phyloP scores from a whole-genome alignment of 2,329 filamentous ascomycete genomes.

The Trichoderma koningiopsis region DNA sequence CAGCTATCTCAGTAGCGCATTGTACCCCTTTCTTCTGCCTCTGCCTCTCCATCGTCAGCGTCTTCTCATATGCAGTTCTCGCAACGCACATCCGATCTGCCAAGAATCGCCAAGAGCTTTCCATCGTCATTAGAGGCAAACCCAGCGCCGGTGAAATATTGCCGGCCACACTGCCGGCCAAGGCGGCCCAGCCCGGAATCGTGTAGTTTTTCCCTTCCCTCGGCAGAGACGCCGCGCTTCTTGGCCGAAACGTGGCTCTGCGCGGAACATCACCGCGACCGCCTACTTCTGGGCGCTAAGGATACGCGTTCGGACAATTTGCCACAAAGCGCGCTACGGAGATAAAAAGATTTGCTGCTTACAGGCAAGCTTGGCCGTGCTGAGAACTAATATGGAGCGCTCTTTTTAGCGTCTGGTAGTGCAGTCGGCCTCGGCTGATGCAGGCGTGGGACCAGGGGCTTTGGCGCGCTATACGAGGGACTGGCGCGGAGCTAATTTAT shows the following conservation, averaged over 20 bases:
- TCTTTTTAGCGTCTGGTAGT: not conserved
- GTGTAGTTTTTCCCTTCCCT: not conserved
- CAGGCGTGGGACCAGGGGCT: not conserved
- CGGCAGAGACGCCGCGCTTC: not conserved
- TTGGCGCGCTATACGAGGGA: not conserved
- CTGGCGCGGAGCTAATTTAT: constrained; percentile 7
- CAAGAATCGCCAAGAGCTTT: not conserved
- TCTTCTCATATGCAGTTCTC: not conserved
- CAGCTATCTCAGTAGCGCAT: not conserved
- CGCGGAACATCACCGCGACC: not conserved
- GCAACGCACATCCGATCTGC: not conserved
- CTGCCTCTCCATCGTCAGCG: no score
- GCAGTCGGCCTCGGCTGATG: not conserved
- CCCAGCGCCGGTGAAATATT: not conserved
- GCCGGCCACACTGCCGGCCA: not conserved
- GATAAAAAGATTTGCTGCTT: not conserved
- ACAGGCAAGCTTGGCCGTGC: not conserved
- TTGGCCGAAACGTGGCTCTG: not conserved
- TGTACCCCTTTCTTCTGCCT: no score
- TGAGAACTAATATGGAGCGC: not conserved
- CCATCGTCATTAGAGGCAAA: not conserved
- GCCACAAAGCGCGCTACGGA: not conserved
- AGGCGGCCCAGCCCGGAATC: not conserved
- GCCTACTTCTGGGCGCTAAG: not conserved
- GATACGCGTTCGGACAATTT: not conserved